Evolutionary conservation across 352 stramenopile genomes (phyloP).

Genomic region (Phytophthora sp.): DNA sequence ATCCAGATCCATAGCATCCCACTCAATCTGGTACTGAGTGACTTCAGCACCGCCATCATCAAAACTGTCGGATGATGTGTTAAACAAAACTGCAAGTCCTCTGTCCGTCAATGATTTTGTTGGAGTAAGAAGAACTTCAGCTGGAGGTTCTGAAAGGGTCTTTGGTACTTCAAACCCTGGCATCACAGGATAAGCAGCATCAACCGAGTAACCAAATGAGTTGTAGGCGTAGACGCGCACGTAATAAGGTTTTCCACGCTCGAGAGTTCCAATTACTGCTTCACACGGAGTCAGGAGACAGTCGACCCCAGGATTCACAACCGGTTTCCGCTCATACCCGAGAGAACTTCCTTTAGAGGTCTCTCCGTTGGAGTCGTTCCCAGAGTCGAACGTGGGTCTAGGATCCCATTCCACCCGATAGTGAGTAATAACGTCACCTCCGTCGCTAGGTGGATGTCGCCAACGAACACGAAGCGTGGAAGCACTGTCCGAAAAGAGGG

Average conservation of each 20-base stretch:
- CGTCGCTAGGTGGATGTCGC: constrained; percentile 90
- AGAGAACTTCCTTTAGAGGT: constrained; percentile 64
- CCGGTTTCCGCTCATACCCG: constrained; percentile 76
- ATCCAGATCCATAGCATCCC: constrained; percentile 90
- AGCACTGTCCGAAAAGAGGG: constrained; percentile 71
- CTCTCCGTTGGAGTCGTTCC: constrained; percentile 26
- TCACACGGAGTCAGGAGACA: constrained; percentile 83
- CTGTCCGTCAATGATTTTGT: constrained; percentile 33
- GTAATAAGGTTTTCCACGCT: constrained; percentile 86
- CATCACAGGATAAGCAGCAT: constrained; percentile 66
- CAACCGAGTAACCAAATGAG: constrained; percentile 89
- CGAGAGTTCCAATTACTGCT: constrained; percentile 82
- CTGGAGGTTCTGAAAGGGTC: constrained; percentile 75
- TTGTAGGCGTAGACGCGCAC: constrained; percentile 94
- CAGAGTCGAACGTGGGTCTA: constrained; percentile 83
- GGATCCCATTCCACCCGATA: constrained; percentile 96
- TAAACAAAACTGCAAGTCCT: constrained; percentile 84
- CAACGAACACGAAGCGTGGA: constrained; percentile 89
- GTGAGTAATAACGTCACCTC: constrained; percentile 92
- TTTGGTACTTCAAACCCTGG: constrained; percentile 73
- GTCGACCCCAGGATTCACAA: constrained; percentile 71
- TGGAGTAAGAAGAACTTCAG: constrained; percentile 49
- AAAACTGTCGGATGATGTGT: constrained; percentile 44
- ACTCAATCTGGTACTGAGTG: constrained; percentile 93
- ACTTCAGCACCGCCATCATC: constrained; percentile 84